Evolutionary conservation across 73 alveolate species (phyloP).

Genomic region (Diophrys appendiculata): DNA sequence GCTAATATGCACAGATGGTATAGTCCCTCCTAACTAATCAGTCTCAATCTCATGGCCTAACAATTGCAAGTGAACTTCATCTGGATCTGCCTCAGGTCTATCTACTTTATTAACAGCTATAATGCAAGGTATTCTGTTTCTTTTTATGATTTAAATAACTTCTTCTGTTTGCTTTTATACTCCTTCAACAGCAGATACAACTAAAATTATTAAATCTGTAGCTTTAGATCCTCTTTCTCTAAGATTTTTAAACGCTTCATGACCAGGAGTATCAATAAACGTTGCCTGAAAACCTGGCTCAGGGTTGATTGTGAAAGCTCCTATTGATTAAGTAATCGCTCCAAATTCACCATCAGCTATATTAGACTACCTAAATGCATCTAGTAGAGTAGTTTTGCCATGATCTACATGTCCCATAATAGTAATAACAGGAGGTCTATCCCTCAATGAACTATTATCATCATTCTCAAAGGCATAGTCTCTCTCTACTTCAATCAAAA

Average conservation of each 20-base stretch:
- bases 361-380: conserved; percentile 74
- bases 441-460: too few relatives aligned
- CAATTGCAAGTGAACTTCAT: conserved; percentile 61
- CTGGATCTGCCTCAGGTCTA: conserved; percentile 73
- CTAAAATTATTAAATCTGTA: conserved; percentile 89
- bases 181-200: conserved; percentile 93
- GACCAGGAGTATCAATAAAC: conserved; percentile 97
- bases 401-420: conserved; percentile 98
- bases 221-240: conserved; percentile 92
- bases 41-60: conserved; percentile 53
- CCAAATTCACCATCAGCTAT: conserved; percentile 92
- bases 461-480: too few relatives aligned
- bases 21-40: conserved; percentile 83
- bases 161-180: conserved; percentile 91
- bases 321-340: conserved; percentile 89
- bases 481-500: too few relatives aligned
- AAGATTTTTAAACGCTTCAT: conserved; percentile 90
- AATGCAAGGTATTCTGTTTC: conserved; percentile 75
- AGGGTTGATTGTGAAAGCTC: conserved; percentile 86
- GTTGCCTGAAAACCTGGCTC: conserved; percentile 72
- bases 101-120: conserved; percentile 93
- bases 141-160: conserved; percentile 74
- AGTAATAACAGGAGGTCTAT: conserved; percentile 85
- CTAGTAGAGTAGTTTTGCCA: conserved; percentile 95
- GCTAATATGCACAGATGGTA: conserved; percentile 71